A percentile compares a stretch with the other conserved stretches of the same genome.
Conservation (phyloP, 768 basidiomycete genomes). For the Suillus americanus region DNA sequence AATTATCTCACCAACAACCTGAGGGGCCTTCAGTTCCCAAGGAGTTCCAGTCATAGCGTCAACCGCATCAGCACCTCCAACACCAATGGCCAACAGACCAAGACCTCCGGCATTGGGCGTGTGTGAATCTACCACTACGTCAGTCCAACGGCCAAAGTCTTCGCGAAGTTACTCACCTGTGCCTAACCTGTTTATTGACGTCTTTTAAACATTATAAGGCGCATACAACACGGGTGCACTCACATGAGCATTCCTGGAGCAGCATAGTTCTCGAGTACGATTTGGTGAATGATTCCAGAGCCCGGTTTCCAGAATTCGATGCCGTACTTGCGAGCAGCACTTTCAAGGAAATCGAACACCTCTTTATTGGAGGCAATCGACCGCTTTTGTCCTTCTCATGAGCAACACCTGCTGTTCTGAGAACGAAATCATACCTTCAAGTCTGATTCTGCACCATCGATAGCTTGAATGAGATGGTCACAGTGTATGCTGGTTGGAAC, state of each 20-base stretch:
- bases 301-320: constrained; percentile 99
- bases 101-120: constrained; percentile 98
- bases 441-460: constrained; percentile 84
- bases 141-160: not conserved
- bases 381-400: constrained; percentile 42
- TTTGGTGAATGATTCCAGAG: constrained; percentile 91
- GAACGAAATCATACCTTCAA: constrained; percentile 54
- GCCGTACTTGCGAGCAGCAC: constrained; percentile 86
- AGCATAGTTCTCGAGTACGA: constrained; percentile 96
- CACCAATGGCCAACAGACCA: constrained; percentile 94
- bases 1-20: constrained; percentile 62
- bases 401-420: not conserved
- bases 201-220: constrained; percentile 10
- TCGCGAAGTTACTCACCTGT: constrained; percentile 53
- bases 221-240: constrained; percentile 22
- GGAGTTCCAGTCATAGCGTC: constrained; percentile 98
- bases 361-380: constrained; percentile 91
- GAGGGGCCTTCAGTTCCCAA: constrained; percentile 95
- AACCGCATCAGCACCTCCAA: constrained; percentile 98
- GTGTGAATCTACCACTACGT: constrained; percentile 71
- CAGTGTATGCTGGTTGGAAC: constrained; percentile 95
- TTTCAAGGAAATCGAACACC: constrained; percentile 96
- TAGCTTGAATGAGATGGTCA: constrained; percentile 95
- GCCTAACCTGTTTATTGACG: constrained; percentile 57
- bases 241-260: constrained; percentile 93